Conservation (phyloP, 2,329 filamentous ascomycete genomes). For the Arthroderma uncinatum region DNA sequence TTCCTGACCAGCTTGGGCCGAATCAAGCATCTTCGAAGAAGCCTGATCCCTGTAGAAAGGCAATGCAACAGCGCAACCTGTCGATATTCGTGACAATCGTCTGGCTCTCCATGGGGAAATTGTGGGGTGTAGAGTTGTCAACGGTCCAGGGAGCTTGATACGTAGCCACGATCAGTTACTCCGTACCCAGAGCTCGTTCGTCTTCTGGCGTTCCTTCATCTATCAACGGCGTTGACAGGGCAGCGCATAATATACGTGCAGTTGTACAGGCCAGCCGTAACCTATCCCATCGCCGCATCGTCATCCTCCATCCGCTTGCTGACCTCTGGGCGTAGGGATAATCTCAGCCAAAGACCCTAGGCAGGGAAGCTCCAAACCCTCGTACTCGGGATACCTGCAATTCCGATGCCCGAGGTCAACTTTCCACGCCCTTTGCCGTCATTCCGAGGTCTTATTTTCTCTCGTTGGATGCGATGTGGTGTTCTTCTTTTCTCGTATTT, state of each 20-base stretch:
- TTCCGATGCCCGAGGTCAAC: neutral
- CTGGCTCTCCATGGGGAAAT: neutral
- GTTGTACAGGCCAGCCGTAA: too few relatives aligned
- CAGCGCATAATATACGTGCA: too few relatives aligned
- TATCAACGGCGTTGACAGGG: too few relatives aligned
- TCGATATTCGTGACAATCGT: neutral
- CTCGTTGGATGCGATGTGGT: neutral
- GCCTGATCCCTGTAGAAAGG: neutral
- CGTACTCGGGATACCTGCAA: neutral
- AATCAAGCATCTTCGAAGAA: constrained; percentile 1
- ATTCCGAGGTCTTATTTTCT: neutral
- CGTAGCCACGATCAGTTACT: too few relatives aligned
- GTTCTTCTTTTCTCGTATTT: neutral
- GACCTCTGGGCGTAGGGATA: too few relatives aligned
- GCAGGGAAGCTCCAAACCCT: neutral
- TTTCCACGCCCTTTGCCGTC: neutral
- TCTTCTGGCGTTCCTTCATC: too few relatives aligned
- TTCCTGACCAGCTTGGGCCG: neutral
- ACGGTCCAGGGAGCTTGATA: neutral
- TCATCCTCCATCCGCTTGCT: too few relatives aligned
- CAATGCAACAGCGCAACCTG: neutral
- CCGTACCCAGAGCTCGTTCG: neutral
- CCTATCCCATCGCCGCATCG: too few relatives aligned
- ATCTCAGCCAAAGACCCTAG: too few relatives aligned
- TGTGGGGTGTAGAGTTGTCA: neutral